Evolutionary conservation across 1,284 basidiomycete genomes (phyloP).

Genomic region (Tylopilus sp.): DNA sequence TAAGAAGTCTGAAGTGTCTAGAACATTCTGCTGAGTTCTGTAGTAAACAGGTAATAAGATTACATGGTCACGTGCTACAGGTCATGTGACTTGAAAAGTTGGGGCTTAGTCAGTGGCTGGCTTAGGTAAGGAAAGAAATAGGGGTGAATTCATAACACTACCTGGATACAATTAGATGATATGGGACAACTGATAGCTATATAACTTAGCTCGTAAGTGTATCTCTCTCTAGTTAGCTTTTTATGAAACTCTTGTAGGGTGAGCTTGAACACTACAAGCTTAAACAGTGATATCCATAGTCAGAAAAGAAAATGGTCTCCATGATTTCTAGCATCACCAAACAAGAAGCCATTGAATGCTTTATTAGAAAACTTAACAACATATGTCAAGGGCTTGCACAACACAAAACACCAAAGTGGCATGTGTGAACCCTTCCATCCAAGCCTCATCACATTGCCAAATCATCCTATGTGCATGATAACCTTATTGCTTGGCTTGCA

Average conservation of each 20-base stretch:
- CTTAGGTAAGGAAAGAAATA: too few species aligned
- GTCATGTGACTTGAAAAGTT: too few species aligned
- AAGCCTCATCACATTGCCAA: background rate
- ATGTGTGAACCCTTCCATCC: background rate
- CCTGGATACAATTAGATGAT: background rate
- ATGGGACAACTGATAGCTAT: background rate
- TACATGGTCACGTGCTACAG: too few species aligned
- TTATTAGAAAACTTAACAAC: slow-evolving; percentile 2
- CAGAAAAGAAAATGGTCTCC: slow-evolving; percentile 7
- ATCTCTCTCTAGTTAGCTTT: background rate
- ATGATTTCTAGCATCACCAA: slow-evolving; percentile 1
- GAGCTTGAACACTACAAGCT: slow-evolving; percentile 12
- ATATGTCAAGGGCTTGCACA: background rate
- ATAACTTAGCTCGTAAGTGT: background rate
- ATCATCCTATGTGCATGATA: background rate
- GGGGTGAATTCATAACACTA: too few species aligned
- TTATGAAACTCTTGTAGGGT: slow-evolving; percentile 4
- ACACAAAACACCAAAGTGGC: background rate
- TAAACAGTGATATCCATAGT: background rate
- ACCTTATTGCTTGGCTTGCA: background rate
- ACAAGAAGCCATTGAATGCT: slow-evolving; percentile 8
- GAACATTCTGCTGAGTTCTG: too few species aligned
- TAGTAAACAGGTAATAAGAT: too few species aligned
- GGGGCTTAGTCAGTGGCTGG: too few species aligned
- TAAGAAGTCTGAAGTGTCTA: too few species aligned